Base-by-base conservation (phyloP, 78 protist species). In the Tieghemostelium lacteum region DNA sequence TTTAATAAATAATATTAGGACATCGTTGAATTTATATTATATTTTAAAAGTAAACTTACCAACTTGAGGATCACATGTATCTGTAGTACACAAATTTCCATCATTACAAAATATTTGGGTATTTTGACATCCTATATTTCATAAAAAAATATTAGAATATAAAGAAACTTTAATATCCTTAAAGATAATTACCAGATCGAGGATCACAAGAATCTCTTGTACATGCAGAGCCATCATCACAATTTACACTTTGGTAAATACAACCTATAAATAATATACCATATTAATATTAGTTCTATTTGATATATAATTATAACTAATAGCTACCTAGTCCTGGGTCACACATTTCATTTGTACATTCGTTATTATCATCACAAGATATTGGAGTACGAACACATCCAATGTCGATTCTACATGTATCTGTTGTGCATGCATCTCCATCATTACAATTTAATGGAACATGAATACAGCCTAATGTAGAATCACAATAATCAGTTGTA, bases 151-250 rank as follows among this genome's bases (percentile, higher is more conserved):
- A n/a, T n/a, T n/a, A n/a, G n/a, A n/a, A n/a, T n/a, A n/a, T n/a
- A n/a, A n/a, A n/a, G n/a, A n/a, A n/a, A n/a, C n/a, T n/a, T n/a
- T n/a, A n/a, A n/a, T n/a, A n/a, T n/a, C n/a, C n/a, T n/a, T n/a
- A n/a, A n/a, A n/a, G n/a, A 0, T 5, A 4, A 76, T 62, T 50
- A 26, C 55, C 75, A 1, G 16, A 40, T 39, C 29, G 50, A n/a
- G 55, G 55, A 20, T 5, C 26, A 49, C 92, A 85, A 0, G 92
- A 39, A 36, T 85, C 92, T 20, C 20, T 37, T 42, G 92, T 85
- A 34, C 92, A 85, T 5, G 39, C 26, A 37, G 33, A 52, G 3
- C 65, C 42, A 52, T 85, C 91, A 20, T 65, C 67, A 70, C 77
- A 58, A 5, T 6, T 67, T n/a, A n/a, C n/a, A n/a, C n/a, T n/a